phyloP scores from a whole-genome alignment of 768 basidiomycete genomes.

The Omphalotus guepiniiformis region DNA sequence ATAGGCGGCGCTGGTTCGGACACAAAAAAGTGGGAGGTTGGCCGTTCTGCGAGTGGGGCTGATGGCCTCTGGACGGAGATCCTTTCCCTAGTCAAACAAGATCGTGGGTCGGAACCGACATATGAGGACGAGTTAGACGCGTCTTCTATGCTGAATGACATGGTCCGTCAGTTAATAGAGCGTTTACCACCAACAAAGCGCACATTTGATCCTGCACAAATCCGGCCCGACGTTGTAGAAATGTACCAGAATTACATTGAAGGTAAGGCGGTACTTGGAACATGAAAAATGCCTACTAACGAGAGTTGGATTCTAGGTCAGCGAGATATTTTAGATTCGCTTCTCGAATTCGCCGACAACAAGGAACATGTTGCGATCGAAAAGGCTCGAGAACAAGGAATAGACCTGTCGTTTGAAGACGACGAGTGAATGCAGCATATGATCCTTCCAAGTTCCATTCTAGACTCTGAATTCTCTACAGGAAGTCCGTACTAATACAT shows the following conservation, averaged over 20 bases:
- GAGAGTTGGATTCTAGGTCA: slow-evolving; percentile 40
- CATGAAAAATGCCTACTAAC: background rate
- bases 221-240: slow-evolving; percentile 51
- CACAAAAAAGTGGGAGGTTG: slow-evolving; percentile 57
- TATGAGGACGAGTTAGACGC: slow-evolving; percentile 70
- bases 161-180: slow-evolving; percentile 51
- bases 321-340: slow-evolving; percentile 48
- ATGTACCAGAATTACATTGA: slow-evolving; percentile 72
- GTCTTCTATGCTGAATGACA: slow-evolving; percentile 58
- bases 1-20: slow-evolving; percentile 47
- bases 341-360: slow-evolving; percentile 43
- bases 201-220: slow-evolving; percentile 8
- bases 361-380: slow-evolving; percentile 46
- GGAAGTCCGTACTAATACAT: too few relatives aligned
- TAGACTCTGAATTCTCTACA: too few relatives aligned
- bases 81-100: slow-evolving; percentile 24
- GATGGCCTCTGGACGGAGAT: slow-evolving; percentile 62
- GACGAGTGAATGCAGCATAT: too few relatives aligned
- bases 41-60: slow-evolving; percentile 49
- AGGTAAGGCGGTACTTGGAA: slow-evolving; percentile 39
- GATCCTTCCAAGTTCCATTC: too few relatives aligned
- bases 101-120: slow-evolving; percentile 22
- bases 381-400: slow-evolving; percentile 45
- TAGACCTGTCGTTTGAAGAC: slow-evolving; percentile 50
- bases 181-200: slow-evolving; percentile 37